Percentiles rank a stretch among this genome's conserved stretches.
Evolutionary conservation across 495 filamentous ascomycete species (phyloP).

Genomic region (Daldinia decipiens): DNA sequence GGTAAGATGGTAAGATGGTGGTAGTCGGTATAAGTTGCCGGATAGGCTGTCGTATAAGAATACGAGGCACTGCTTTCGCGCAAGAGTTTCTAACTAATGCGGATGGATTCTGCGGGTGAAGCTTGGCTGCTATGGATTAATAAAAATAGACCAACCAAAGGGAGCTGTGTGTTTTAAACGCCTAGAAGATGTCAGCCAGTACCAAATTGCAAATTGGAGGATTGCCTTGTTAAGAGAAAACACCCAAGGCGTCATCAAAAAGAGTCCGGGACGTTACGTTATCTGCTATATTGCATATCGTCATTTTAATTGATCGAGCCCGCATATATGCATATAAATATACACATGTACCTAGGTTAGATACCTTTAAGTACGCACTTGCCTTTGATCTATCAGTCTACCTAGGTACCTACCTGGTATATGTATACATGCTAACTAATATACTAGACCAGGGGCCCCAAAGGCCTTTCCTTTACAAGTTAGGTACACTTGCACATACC

Average conservation of each 20-base stretch:
- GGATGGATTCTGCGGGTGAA: slow-evolving; percentile 8
- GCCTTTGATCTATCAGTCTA: neutral
- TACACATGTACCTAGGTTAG: neutral
- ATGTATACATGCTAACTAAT: too few relatives aligned
- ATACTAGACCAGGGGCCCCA: neutral
- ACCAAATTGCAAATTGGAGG: neutral
- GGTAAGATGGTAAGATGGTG: slow-evolving; percentile 6
- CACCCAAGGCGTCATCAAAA: slow-evolving; percentile 12
- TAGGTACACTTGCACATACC: neutral
- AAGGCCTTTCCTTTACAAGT: neutral
- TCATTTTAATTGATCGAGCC: neutral
- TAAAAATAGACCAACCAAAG: slow-evolving; percentile 1
- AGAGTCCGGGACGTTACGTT: slow-evolving; percentile 1
- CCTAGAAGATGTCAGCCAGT: slow-evolving; percentile 4
- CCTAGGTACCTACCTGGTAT: too few relatives aligned
- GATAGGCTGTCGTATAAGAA: slow-evolving; percentile 1
- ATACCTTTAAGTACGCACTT: slow-evolving; percentile 11
- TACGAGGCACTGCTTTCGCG: slow-evolving; percentile 3
- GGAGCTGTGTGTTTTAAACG: slow-evolving; percentile 10
- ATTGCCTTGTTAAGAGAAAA: slow-evolving; percentile 1
- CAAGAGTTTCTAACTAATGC: neutral
- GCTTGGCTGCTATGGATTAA: slow-evolving; percentile 12
- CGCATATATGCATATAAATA: neutral
- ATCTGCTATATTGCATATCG: neutral
- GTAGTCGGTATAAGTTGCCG: neutral